Evolutionary conservation across 805 yeast genomes (phyloP), one percentile per base, ranked within the genome.

Genomic region (Yueomyces sp.): DNA sequence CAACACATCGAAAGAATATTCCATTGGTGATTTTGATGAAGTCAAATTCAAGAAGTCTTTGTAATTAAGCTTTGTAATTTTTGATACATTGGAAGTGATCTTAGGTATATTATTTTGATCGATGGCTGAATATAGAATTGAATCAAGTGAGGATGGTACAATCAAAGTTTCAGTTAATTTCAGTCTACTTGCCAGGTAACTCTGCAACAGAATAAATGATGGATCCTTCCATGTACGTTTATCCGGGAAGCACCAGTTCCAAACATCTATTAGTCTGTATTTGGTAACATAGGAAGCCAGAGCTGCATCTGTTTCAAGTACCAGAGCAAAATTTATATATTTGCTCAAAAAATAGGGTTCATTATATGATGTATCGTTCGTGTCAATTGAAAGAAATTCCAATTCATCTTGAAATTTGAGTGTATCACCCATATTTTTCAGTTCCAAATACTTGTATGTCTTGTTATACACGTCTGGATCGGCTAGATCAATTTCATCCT

Each of bases 321-420:
- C 42, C 28, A 54, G 27, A 5, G 53, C 50, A 11, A 59, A 45
- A 33, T 51, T 55, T 3, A 57, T 36, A n/a, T 57, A 42, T 19
- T 51, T 52, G 2, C 55, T 49, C n/a, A 47, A 45, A 9, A 34
- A 6, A 8, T 47, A 45, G 7, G 42, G 28, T 12, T 43, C 40
- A n/a, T 31, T 40, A 4, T 27, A 7, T 26, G 37, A 6, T 3
- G 30, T 2, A 8, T 33, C 19, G 12, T 38, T 42, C 4, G 53
- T 41, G n/a, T 42, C 45, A 9, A 53, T 59, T 2, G 57, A 34
- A 4, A 66, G 42, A 43, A 64, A 66, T n/a, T 56, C 64, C 33
- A 62, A 45, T 32, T 67, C 69, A 42, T 66, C 68, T 38, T 52
- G 52, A 40, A 50, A 59, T 43, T 63, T 60, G 2, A 62, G 46